These are phyloP conservation scores for Sinapis alba DNA, from an alignment of 441 rosid genomes.

Conservation along the genomic window DNA sequence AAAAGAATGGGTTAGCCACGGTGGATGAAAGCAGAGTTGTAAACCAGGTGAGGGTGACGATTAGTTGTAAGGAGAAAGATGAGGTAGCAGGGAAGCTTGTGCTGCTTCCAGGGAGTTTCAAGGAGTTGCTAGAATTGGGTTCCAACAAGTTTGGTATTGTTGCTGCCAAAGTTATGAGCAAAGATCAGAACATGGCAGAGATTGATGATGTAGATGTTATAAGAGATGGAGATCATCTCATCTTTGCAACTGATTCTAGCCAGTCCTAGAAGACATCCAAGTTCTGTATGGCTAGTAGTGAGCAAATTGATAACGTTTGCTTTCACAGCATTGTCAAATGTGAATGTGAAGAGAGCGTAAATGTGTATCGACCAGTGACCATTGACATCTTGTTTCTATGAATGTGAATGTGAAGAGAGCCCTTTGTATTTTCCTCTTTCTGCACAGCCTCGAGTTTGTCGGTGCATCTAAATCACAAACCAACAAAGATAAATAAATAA, in stretches of 20 bases:
- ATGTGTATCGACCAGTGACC: background rate
- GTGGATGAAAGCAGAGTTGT: conserved; percentile 15
- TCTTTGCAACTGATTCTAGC: conserved; percentile 38
- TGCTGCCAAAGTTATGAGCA: conserved; percentile 50
- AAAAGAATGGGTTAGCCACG: conserved; percentile 41
- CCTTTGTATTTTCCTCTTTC: conserved; percentile 1
- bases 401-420: background rate
- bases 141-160: conserved; percentile 53
- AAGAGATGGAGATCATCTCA: conserved; percentile 75
- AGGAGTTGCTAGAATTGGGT: conserved; percentile 59
- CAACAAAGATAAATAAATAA: background rate
- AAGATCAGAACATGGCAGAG: conserved; percentile 55
- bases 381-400: background rate
- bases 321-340: background rate
- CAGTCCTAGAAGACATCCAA: background rate
- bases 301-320: background rate
- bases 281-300: background rate
- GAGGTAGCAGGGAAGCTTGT: conserved; percentile 52
- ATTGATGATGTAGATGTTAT: conserved; percentile 67
- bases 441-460: background rate
- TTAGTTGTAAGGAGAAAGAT: conserved; percentile 60
- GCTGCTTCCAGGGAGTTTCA: conserved; percentile 56
- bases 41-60: conserved; percentile 49
- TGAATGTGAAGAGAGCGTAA: background rate
- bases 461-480: background rate